Evolutionary conservation across 345 rosid genomes (phyloP), one percentile per base, ranked within the genome.

Genomic region (Eucalyptus melliodora): DNA sequence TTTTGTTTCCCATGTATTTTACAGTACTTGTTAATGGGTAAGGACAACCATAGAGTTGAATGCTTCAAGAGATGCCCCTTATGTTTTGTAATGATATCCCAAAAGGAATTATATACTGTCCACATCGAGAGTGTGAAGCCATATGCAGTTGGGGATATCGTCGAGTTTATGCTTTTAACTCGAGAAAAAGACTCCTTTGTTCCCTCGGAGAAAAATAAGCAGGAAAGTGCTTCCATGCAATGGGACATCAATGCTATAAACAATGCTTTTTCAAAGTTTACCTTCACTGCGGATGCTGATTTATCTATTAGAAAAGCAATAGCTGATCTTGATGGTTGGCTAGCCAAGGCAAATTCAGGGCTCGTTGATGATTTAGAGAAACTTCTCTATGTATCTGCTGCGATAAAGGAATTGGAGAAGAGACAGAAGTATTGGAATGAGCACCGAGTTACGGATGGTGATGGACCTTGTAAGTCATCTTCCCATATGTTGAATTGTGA

Each of bases 1-100:
- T 97, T 96, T 94, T 98, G 99, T 92, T 97, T 98, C 92, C 99
- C 99, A 0, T 98, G 99, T 91, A 92, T 98, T 89, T 93, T 98
- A 49, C 96, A 90, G 87, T 98, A 98, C 88, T 91, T 98, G 92
- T 91, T 93, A 88, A 96, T 95, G 91, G 99, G 95, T 37, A 93
- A 93, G 91, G 97, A 95, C 89, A 93, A 95, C 89, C 94, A 95
- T 86, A 94, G 92, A 92, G 93, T 92, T 1, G 96, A 97, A 16
- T 92, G 95, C 91, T 90, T 92, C 89, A 96, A 95, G 93, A 95
- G 98, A 91, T 97, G 99, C 92, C 99, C 99, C 59, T 90, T 97
- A 91, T 98, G 99, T 92, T 98, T 97, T 91, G 93, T 97, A 92
- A 97, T 95, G 98, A 89, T 98, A 82, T 96, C 98, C 86, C 96